phyloP scores from a whole-genome alignment of 306 rosid species.

The Mimosa bimucronata region DNA sequence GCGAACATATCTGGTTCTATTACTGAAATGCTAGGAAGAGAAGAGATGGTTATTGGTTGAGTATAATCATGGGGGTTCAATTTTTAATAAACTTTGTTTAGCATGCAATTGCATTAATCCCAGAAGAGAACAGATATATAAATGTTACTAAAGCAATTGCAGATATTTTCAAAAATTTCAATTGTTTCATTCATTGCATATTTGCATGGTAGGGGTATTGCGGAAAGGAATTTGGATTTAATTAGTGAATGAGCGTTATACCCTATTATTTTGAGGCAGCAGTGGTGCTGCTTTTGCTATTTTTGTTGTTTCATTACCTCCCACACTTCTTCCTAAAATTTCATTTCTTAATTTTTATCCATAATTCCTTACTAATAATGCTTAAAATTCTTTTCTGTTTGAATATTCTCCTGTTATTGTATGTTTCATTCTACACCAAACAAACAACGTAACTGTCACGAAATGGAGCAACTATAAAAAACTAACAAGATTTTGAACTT shows the following conservation, averaged over 20 bases:
- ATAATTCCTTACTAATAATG: neutral
- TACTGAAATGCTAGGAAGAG: too few relatives aligned
- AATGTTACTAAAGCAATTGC: neutral
- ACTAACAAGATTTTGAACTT: neutral
- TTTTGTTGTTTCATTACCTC: too few relatives aligned
- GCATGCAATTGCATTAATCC: neutral
- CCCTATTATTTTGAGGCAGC: neutral
- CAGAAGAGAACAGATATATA: neutral
- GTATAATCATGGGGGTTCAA: neutral
- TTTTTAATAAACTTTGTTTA: neutral
- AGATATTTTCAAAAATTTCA: neutral
- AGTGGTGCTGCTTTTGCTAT: too few relatives aligned
- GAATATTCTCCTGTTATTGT: neutral
- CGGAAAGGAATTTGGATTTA: too few relatives aligned
- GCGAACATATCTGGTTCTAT: too few relatives aligned
- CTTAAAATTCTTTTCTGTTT: neutral
- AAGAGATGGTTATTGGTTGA: neutral
- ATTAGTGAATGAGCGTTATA: neutral
- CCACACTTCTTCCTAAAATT: neutral
- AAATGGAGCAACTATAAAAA: neutral
- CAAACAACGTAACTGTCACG: neutral
- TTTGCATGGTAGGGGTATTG: neutral
- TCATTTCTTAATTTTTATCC: neutral
- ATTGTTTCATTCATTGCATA: neutral
- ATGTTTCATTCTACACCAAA: too few relatives aligned